Evolutionary conservation across 345 rosid species (phyloP).

Genomic region (Orychophragmus violaceus): DNA sequence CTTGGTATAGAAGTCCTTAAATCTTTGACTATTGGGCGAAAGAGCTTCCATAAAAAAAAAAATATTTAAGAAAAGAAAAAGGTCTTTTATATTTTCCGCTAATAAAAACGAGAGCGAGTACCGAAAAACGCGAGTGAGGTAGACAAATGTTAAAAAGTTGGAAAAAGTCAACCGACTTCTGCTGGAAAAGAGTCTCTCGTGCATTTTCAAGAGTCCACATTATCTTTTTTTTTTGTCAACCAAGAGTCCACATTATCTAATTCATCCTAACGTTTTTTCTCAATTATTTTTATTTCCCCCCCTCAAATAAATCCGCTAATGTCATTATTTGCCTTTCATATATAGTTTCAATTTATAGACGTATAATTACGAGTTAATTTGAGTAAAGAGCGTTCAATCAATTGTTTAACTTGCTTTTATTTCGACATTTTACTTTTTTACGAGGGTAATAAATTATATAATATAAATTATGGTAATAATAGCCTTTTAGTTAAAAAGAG

Average conservation of each 20-base stretch:
- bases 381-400: background rate
- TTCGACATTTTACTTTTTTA: background rate
- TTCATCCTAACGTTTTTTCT: constrained; percentile 18
- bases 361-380: background rate
- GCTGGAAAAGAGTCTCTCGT: constrained; percentile 35
- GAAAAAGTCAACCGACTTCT: constrained; percentile 65
- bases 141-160: background rate
- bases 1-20: no score
- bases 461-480: no score
- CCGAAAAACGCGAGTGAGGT: constrained; percentile 18
- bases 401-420: background rate
- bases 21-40: no score
- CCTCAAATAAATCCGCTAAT: background rate
- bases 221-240: no score
- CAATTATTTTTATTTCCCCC: background rate
- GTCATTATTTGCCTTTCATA: background rate
- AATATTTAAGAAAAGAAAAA: background rate
- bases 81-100: background rate
- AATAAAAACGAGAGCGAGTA: constrained; percentile 12
- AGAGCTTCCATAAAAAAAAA: no score
- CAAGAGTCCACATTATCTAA: constrained; percentile 62
- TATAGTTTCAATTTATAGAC: background rate
- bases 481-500: no score
- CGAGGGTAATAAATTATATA: background rate
- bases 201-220: constrained; percentile 65